phyloP scores from a whole-genome alignment of 257 asterid genomes.

The Penstemon eatonii region DNA sequence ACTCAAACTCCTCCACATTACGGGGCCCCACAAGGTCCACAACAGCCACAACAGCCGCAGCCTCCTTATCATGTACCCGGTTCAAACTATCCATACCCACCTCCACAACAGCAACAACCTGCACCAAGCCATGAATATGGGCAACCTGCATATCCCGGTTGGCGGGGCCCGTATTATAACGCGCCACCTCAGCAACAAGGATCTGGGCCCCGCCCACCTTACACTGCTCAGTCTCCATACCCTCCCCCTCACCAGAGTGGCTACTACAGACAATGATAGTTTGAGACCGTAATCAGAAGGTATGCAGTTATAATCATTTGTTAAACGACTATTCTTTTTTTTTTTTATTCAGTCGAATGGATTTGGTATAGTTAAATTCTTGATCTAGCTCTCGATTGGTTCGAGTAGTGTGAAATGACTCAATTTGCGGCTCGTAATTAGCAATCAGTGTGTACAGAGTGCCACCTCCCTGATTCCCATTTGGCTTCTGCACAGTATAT shows the following conservation, averaged over 20 bases:
- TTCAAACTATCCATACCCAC: conserved; percentile 56
- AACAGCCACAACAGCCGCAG: conserved; percentile 57
- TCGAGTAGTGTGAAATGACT: background rate
- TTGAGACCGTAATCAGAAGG: background rate
- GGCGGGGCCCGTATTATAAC: conserved; percentile 84
- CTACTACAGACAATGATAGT: conserved; percentile 46
- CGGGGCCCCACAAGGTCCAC: conserved; percentile 56
- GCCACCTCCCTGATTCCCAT: background rate
- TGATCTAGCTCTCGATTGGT: conserved; percentile 15
- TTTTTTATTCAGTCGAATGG: background rate
- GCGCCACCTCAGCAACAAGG: conserved; percentile 61
- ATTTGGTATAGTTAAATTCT: background rate
- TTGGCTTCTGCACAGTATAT: background rate
- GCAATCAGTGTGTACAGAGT: conserved; percentile 1
- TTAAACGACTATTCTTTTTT: background rate
- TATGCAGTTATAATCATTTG: background rate
- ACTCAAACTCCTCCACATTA: conserved; percentile 61
- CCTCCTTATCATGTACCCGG: conserved; percentile 68
- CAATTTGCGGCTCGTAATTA: background rate
- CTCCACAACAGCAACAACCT: conserved; percentile 62
- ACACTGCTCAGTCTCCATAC: conserved; percentile 43
- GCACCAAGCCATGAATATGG: conserved; percentile 64
- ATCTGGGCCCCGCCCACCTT: conserved; percentile 59
- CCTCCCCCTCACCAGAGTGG: conserved; percentile 55
- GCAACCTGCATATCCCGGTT: conserved; percentile 92